These are phyloP conservation scores for Pseudisothecium myosuroides DNA, from an alignment of 225 moss, liverwort and hornwort genomes.

Conservation along the genomic window DNA sequence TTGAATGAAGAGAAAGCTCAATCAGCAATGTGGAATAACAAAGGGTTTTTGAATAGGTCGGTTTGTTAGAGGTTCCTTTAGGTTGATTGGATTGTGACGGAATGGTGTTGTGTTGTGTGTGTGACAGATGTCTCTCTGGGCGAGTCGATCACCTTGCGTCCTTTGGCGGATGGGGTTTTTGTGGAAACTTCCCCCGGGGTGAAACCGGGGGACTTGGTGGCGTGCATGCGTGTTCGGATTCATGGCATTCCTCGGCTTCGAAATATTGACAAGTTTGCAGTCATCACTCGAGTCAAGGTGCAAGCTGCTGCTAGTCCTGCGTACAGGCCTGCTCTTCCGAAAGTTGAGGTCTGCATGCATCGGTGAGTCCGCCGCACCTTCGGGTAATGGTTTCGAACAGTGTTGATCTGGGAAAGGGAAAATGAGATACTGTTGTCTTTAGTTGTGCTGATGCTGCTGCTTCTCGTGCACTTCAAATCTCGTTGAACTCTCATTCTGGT, in stretches of 20 bases:
- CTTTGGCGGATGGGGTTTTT: conserved; percentile 58
- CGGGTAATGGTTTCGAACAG: neutral
- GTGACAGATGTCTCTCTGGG: conserved; percentile 67
- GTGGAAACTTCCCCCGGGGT: conserved; percentile 63
- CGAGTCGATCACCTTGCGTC: conserved; percentile 44
- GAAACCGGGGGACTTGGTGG: conserved; percentile 45
- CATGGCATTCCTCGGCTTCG: conserved; percentile 54
- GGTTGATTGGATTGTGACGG: neutral
- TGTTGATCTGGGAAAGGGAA: neutral
- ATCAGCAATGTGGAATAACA: neutral
- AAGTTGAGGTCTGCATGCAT: conserved; percentile 78
- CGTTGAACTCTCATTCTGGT: neutral
- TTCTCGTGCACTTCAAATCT: neutral
- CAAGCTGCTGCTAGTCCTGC: conserved; percentile 7
- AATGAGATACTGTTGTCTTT: neutral
- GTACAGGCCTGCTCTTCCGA: conserved; percentile 16
- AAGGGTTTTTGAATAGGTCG: neutral
- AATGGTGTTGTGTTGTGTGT: neutral
- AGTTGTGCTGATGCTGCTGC: neutral
- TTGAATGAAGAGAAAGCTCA: neutral
- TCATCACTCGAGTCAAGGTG: conserved; percentile 59
- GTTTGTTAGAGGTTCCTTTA: neutral
- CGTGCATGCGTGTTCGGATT: conserved; percentile 72
- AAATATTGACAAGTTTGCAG: conserved; percentile 63
- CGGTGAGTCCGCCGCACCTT: conserved; percentile 37